Conservation (phyloP, 148 eudicot species). For the Camellia japonica region DNA sequence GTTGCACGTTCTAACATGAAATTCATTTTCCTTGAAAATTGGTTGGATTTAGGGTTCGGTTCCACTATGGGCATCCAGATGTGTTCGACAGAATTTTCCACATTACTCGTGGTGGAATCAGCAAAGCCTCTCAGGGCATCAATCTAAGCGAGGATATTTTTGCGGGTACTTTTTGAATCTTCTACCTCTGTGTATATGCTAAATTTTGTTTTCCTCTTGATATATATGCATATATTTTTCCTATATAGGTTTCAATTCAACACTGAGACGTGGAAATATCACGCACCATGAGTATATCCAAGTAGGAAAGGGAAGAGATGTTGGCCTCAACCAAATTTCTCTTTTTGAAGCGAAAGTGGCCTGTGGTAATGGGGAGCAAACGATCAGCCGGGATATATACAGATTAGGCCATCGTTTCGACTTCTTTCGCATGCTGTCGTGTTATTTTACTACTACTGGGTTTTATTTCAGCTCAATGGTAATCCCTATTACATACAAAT, state of each 20-base stretch:
- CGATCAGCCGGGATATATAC: slow-evolving; percentile 74
- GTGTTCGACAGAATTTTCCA: slow-evolving; percentile 78
- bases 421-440: slow-evolving; percentile 85
- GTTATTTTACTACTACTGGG: slow-evolving; percentile 74
- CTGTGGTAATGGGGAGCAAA: slow-evolving; percentile 85
- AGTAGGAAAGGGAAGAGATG: slow-evolving; percentile 88
- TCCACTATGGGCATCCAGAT: slow-evolving; percentile 90
- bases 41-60: slow-evolving; percentile 59
- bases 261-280: slow-evolving; percentile 66
- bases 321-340: slow-evolving; percentile 82
- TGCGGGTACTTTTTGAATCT: slow-evolving; percentile 42
- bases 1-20: slow-evolving; percentile 2
- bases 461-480: slow-evolving; percentile 78
- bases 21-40: slow-evolving; percentile 11
- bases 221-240: slow-evolving; percentile 4
- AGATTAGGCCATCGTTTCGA: slow-evolving; percentile 84
- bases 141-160: slow-evolving; percentile 81
- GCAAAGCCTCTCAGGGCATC: slow-evolving; percentile 76
- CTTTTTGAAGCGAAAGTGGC: slow-evolving; percentile 86
- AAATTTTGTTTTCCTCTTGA: not conserved
- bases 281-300: slow-evolving; percentile 86
- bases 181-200: not conserved
- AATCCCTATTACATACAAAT: slow-evolving; percentile 22
- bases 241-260: slow-evolving; percentile 67
- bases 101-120: slow-evolving; percentile 82